These are phyloP conservation scores for Colletotrichum chlorophyti DNA, from an alignment of 2,329 filamentous ascomycete genomes.

Conservation along the genomic window DNA sequence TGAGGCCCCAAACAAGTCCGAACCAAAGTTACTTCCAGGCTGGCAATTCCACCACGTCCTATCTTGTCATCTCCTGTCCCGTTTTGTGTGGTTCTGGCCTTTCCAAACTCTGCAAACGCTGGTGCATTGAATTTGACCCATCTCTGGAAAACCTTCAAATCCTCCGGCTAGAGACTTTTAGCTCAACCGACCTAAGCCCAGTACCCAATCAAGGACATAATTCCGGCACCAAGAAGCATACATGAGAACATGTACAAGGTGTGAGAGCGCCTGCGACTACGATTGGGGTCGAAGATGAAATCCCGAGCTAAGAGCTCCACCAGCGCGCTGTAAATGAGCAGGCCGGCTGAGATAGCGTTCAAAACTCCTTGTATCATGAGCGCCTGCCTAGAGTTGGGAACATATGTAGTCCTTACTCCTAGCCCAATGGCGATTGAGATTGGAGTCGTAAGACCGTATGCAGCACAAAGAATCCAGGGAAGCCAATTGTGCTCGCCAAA, in stretches of 20 bases:
- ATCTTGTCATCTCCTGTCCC: too few relatives aligned
- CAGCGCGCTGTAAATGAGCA: constrained; percentile 73
- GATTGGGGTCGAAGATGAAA: constrained; percentile 61
- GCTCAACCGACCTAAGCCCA: too few relatives aligned
- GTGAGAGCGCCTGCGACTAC: background rate
- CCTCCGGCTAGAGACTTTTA: too few relatives aligned
- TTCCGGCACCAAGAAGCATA: background rate
- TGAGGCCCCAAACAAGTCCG: too few relatives aligned
- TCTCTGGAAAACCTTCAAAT: too few relatives aligned
- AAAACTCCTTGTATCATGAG: constrained; percentile 77
- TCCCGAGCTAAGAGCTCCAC: constrained; percentile 77
- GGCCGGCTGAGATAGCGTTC: constrained; percentile 74
- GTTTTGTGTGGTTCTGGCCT: too few relatives aligned
- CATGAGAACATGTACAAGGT: background rate
- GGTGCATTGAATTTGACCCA: too few relatives aligned
- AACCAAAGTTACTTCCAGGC: too few relatives aligned
- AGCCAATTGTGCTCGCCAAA: constrained; percentile 48
- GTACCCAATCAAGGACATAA: background rate
- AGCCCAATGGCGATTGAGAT: constrained; percentile 76
- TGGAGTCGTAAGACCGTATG: constrained; percentile 69
- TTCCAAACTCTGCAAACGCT: too few relatives aligned
- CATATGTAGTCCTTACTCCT: constrained; percentile 71
- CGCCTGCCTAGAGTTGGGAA: constrained; percentile 69
- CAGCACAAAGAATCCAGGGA: constrained; percentile 62
- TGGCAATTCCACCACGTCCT: too few relatives aligned